Evolutionary conservation across 2,329 filamentous ascomycete species (phyloP).

Genomic region (Diaporthe amygdali): DNA sequence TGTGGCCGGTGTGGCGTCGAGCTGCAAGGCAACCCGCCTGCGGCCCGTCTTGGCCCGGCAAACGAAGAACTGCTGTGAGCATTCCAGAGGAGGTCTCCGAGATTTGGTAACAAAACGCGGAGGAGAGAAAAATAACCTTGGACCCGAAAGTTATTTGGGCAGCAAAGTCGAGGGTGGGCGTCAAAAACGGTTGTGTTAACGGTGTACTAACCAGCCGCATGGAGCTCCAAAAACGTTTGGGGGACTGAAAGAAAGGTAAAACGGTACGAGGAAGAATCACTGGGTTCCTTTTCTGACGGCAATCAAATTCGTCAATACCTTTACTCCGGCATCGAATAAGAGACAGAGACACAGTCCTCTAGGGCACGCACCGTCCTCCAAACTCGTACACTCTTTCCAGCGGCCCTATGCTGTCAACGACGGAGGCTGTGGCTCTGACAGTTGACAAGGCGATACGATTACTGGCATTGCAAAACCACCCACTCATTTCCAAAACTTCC

Average conservation of each 20-base stretch:
- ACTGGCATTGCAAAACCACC: background rate
- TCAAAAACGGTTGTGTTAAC: background rate
- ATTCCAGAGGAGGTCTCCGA: background rate
- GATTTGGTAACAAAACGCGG: background rate
- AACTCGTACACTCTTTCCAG: background rate
- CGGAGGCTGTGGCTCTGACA: background rate
- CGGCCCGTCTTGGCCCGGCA: background rate
- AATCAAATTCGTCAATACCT: background rate
- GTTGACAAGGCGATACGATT: background rate
- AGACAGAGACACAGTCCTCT: background rate
- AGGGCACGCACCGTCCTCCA: background rate
- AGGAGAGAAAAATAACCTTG: background rate
- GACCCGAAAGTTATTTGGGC: background rate
- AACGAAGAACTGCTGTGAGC: background rate
- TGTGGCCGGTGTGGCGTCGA: slow-evolving; percentile 11
- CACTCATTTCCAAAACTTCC: background rate
- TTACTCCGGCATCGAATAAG: background rate
- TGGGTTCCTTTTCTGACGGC: background rate
- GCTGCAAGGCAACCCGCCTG: background rate
- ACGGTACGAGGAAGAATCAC: background rate
- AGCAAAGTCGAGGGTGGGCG: background rate
- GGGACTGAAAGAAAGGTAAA: background rate
- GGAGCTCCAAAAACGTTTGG: background rate
- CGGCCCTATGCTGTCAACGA: background rate
- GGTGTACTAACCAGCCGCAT: background rate